Base-by-base conservation (phyloP, 2,329 filamentous ascomycete species). In the Ophiostoma angusticollis region DNA sequence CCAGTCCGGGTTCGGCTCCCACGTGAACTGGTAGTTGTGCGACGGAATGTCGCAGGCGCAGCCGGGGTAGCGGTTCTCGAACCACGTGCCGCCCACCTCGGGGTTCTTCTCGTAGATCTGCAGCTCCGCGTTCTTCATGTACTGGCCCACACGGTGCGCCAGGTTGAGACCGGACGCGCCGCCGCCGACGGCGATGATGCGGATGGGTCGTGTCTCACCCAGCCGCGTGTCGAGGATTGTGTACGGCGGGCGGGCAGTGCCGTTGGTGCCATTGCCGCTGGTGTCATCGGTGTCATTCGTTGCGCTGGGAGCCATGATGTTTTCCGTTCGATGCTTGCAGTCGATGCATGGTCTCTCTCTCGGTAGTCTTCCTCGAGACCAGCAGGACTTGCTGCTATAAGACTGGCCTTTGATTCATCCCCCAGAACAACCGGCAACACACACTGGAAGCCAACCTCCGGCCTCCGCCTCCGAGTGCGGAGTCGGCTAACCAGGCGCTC, bases 181-280 rank as follows among this genome's bases (percentile, higher is more conserved):
- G 12, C 65, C 65, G 9, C 66, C 66, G 28, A 68, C 52, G 42
- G 58, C 61, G 12, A 69, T 54, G 17, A 57, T 44, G 14, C 45
- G 45, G 18, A 47, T 27, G 18, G 39, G 32, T 14, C 43, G 42
- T 16, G 37, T 28, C 13, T 37, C 41, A n/a, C 40, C 43, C 27
- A 43, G 17, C 9, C 35, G 40, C 35, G 45, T 25, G 17, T 46
- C 42, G 13, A 30, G 9, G 9, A 46, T 18, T 2, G 18, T 32
- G 37, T 45, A 46, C n/a, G n/a, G n/a, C n/a, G n/a, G n/a, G n/a
- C n/a, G n/a, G 2, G 13, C 7, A 25, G 23, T 25, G 21, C 28
- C 11, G 12, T 3, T 37, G 35, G 6, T 24, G 18, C 4, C 16
- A 28, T 3, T 23, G 13, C 12, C n/a, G 11, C 29, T 12, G 9